These are phyloP conservation scores for Lupinus albus DNA, from an alignment of 306 rosid species.

Conservation along the genomic window DNA sequence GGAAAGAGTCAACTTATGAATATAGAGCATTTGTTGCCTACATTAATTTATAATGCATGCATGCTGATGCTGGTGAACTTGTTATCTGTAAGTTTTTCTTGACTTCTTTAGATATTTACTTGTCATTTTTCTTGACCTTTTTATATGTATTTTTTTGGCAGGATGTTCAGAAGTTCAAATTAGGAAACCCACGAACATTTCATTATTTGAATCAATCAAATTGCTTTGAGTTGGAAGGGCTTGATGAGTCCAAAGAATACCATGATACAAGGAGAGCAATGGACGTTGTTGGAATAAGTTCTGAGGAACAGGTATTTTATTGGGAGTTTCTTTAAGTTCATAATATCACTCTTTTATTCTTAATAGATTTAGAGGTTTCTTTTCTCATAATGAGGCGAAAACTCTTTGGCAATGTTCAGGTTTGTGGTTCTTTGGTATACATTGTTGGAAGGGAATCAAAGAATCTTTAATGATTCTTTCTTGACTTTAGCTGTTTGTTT, in stretches of 20 bases:
- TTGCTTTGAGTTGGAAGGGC: slow-evolving; percentile 80
- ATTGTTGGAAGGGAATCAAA: no score
- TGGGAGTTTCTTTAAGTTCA: slow-evolving; percentile 38
- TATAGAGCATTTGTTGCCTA: slow-evolving; percentile 34
- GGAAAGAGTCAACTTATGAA: slow-evolving; percentile 29
- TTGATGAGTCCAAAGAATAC: slow-evolving; percentile 85
- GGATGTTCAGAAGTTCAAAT: slow-evolving; percentile 79
- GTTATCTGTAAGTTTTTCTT: slow-evolving; percentile 14
- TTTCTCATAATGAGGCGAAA: no score
- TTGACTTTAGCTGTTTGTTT: no score
- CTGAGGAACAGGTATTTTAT: slow-evolving; percentile 78
- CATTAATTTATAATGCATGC: not conserved
- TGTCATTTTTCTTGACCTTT: slow-evolving; percentile 29
- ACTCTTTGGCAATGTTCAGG: no score
- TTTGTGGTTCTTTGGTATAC: no score
- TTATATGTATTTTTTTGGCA: slow-evolving; percentile 38
- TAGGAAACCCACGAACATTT: slow-evolving; percentile 81
- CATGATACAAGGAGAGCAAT: slow-evolving; percentile 82
- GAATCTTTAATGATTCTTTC: no score
- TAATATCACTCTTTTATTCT: slow-evolving; percentile 27
- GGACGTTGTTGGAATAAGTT: slow-evolving; percentile 93
- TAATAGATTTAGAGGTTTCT: no score
- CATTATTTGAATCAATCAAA: slow-evolving; percentile 94
- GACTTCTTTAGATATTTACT: slow-evolving; percentile 30
- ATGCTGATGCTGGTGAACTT: slow-evolving; percentile 3